Percentiles rank a stretch among this genome's conserved stretches.
phyloP scores from a whole-genome alignment of 148 eudicot species.

The Tetragonia tetragonoides region DNA sequence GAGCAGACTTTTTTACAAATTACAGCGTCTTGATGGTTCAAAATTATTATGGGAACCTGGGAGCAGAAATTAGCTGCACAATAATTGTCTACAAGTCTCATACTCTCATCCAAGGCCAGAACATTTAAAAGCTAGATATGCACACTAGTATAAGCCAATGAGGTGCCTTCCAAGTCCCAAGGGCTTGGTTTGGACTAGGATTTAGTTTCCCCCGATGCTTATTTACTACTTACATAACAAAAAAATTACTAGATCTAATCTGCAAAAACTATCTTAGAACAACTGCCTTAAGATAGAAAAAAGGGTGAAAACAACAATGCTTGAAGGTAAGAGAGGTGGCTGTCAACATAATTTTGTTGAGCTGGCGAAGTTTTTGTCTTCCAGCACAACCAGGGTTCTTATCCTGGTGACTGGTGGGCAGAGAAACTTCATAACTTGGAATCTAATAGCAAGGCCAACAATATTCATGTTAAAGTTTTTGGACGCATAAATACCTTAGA shows the following conservation, averaged over 20 bases:
- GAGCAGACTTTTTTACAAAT: too few species aligned
- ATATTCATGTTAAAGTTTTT: not conserved
- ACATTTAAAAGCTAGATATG: not conserved
- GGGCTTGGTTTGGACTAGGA: too few species aligned
- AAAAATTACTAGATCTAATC: not conserved
- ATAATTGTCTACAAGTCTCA: too few species aligned
- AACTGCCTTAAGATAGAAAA: not conserved
- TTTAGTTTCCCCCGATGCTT: not conserved
- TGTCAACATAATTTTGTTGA: not conserved
- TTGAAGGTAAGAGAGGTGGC: not conserved
- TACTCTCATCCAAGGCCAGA: not conserved
- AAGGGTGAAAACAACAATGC: not conserved
- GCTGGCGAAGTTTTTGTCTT: not conserved
- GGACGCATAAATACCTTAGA: slow-evolving; percentile 54
- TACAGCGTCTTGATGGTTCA: too few species aligned
- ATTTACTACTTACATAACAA: not conserved
- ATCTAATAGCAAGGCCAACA: slow-evolving; percentile 5
- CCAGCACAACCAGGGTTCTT: not conserved
- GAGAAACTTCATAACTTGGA: too few species aligned
- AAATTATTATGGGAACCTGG: too few species aligned
- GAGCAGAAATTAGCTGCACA: too few species aligned
- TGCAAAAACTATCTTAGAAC: not conserved
- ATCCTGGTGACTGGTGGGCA: not conserved
- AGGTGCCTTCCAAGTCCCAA: not conserved
- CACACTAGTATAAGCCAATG: not conserved